Evolutionary conservation across 2,329 filamentous ascomycete species (phyloP).

Genomic region (Botrytis fabae): DNA sequence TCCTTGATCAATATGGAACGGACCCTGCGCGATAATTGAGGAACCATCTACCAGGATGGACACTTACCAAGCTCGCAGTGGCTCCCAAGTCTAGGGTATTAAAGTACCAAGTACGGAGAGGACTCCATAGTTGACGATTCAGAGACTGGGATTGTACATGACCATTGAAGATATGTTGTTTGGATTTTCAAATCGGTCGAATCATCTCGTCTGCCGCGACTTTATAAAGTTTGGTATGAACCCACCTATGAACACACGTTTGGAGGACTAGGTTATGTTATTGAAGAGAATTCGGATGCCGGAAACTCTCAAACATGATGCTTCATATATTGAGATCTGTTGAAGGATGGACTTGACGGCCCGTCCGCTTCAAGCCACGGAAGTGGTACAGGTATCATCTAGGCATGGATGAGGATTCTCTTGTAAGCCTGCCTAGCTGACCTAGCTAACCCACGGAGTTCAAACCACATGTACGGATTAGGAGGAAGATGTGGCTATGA

Average conservation of each 20-base stretch:
- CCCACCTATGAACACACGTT: not conserved
- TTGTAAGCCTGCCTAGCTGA: not conserved
- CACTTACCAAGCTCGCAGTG: not conserved
- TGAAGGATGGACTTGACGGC: not conserved
- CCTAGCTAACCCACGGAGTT: not conserved
- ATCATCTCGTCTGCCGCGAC: not conserved
- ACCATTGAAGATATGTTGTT: not conserved
- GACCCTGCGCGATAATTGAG: conserved; percentile 9
- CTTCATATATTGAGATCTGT: conserved; percentile 1
- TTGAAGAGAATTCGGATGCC: not conserved
- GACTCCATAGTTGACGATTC: conserved; percentile 6
- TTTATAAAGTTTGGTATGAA: not conserved
- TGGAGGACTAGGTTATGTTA: not conserved
- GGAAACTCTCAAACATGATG: not conserved
- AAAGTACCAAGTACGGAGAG: not conserved
- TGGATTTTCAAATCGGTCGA: not conserved
- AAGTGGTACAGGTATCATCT: not conserved
- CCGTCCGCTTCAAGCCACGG: not conserved
- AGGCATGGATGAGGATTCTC: not conserved
- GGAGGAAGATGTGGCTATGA: not conserved
- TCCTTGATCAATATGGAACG: conserved; percentile 11
- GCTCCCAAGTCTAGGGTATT: not conserved
- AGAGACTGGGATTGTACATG: conserved; percentile 1
- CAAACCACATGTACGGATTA: not conserved
- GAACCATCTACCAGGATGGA: not conserved